Conservation (phyloP, 1,139 yeast species). For the Debaryomyces singareniensis region DNA sequence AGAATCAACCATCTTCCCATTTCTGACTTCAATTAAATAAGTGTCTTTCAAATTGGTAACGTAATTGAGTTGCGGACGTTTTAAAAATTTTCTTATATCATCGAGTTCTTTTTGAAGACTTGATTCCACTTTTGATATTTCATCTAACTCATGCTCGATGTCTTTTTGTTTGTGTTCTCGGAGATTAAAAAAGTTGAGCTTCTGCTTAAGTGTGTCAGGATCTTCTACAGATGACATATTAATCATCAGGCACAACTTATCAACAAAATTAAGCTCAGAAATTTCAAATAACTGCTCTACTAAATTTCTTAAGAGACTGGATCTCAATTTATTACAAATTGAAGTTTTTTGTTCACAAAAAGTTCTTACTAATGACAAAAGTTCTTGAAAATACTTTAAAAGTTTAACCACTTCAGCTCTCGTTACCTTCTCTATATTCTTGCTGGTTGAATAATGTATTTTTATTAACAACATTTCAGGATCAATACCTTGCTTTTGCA, state of each 20-base stretch:
- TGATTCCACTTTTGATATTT: constrained; percentile 38
- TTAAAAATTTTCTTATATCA: constrained; percentile 37
- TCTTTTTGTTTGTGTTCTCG: constrained; percentile 32
- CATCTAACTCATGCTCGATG: constrained; percentile 31
- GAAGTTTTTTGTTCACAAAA: constrained; percentile 13
- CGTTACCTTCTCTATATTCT: constrained; percentile 39
- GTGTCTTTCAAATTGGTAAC: constrained; percentile 57
- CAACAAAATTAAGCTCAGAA: constrained; percentile 15
- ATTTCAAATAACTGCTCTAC: constrained; percentile 15
- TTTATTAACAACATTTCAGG: constrained; percentile 62
- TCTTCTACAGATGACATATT: constrained; percentile 55
- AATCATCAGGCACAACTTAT: constrained; percentile 44
- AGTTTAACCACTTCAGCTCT: constrained; percentile 63
- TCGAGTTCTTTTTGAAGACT: constrained; percentile 47
- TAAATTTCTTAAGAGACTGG: constrained; percentile 19
- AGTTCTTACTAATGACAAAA: constrained; percentile 18
- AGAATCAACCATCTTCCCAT: constrained; percentile 42
- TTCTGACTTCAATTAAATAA: constrained; percentile 68
- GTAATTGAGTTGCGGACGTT: constrained; percentile 54
- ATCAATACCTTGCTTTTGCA: constrained; percentile 37
- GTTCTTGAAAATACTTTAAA: constrained; percentile 43
- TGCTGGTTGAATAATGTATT: constrained; percentile 49
- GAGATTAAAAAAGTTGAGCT: constrained; percentile 48
- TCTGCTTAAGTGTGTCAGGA: constrained; percentile 35
- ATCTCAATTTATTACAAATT: constrained; percentile 9